These are phyloP conservation scores for Zalaria obscura DNA, from an alignment of 2,329 filamentous ascomycete species.

Conservation along the genomic window DNA sequence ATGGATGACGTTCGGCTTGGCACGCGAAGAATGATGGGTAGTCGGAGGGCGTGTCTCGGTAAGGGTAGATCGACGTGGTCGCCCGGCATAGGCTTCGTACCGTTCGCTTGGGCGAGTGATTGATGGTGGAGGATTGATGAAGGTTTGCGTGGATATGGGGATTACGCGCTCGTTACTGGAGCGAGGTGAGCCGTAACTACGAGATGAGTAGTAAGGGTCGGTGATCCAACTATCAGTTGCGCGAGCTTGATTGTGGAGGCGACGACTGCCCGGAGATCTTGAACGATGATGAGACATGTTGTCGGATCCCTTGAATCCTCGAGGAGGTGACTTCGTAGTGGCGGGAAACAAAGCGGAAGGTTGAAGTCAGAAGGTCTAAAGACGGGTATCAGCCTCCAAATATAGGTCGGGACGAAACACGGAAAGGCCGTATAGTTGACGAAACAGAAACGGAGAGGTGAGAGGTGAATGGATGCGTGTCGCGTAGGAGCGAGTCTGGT, in stretches of 20 bases:
- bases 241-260: constrained; percentile 17
- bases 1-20: constrained; percentile 19
- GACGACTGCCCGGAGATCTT: constrained; percentile 19
- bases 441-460: too few relatives aligned
- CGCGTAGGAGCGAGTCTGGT: too few relatives aligned
- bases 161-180: constrained; percentile 20
- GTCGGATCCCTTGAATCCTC: not conserved
- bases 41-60: constrained; percentile 21
- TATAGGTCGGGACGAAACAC: too few relatives aligned
- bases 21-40: constrained; percentile 16
- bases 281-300: constrained; percentile 19
- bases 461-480: too few relatives aligned
- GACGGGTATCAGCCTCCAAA: too few relatives aligned
- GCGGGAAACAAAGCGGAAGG: too few relatives aligned
- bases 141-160: constrained; percentile 21
- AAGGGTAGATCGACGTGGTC: constrained; percentile 30
- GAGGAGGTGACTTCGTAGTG: too few relatives aligned
- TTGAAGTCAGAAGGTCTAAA: too few relatives aligned
- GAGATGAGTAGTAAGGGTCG: constrained; percentile 14
- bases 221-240: constrained; percentile 14
- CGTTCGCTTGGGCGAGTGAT: constrained; percentile 15
- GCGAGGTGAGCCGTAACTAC: constrained; percentile 16
- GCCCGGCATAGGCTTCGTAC: constrained; percentile 29
- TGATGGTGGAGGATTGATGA: constrained; percentile 12
- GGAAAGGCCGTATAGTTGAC: too few relatives aligned